phyloP scores from a whole-genome alignment of 129 eudicot species.

The Flaveria bidentis region DNA sequence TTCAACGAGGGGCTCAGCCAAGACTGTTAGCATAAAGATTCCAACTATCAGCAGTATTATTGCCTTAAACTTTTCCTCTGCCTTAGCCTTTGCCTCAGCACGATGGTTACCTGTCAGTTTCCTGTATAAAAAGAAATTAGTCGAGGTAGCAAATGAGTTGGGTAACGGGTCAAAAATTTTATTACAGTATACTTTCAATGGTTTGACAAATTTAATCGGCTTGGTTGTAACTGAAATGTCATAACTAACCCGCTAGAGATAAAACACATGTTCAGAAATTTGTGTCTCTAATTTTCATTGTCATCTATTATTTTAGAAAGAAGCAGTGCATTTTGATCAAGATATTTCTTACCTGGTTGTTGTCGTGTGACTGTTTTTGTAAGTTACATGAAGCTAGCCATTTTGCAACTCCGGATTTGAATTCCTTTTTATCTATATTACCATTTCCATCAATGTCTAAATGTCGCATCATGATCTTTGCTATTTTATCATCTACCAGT shows the following conservation, averaged over 20 bases:
- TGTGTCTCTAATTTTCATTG: neutral
- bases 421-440: conserved; percentile 47
- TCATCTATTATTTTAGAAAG: neutral
- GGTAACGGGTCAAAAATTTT: too few species aligned
- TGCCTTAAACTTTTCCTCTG: conserved; percentile 37
- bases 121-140: conserved; percentile 1
- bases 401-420: conserved; percentile 42
- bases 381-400: conserved; percentile 37
- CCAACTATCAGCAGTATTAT: conserved; percentile 46
- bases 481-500: conserved; percentile 41
- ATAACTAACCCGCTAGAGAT: too few species aligned
- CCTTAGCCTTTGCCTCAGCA: conserved; percentile 44
- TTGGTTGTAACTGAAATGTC: too few species aligned
- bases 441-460: conserved; percentile 53
- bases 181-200: neutral
- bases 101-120: conserved; percentile 14
- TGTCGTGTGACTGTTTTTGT: conserved; percentile 13
- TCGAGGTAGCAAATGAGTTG: too few species aligned
- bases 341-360: conserved; percentile 36
- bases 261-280: neutral
- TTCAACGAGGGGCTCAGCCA: conserved; percentile 61
- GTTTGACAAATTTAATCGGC: neutral
- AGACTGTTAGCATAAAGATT: conserved; percentile 37
- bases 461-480: conserved; percentile 51
- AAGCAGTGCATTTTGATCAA: neutral